Base-by-base conservation (phyloP, 257 asterid species). In the Scutellaria minor region DNA sequence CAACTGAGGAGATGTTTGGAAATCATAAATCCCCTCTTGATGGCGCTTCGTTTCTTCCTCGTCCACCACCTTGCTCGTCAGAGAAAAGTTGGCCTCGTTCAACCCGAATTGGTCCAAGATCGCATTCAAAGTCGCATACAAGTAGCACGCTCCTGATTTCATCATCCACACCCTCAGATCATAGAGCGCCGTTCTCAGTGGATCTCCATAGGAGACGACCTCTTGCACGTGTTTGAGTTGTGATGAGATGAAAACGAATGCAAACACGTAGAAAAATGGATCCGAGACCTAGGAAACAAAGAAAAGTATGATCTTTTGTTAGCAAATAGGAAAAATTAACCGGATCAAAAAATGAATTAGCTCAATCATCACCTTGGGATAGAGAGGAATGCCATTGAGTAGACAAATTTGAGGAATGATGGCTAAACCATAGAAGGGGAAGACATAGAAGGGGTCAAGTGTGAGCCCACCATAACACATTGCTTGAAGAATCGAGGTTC, bases 121-220 rank as follows among this genome's bases (percentile, higher is more conserved):
- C 9, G 87, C 89, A 54, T 85, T 79, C 24, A 85, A 4, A 40
- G 77, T 77, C 14, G 89, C 97, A 41, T 82, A 88, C 20, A 88
- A 68, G 73, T 85, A 87, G 39, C 85, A 80, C 12, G 93, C 76
- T 2, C 80, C 81, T 0, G 88, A 77, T 51, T 79, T 88, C 75
- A 88, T 83, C 93, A 85, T 82, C 91, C 91, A 90, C 35, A 85
- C 72, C 46, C 93, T 70, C 39, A 79, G 84, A 50, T 88, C 97
- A 14, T 84, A 83, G 72, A 84, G 76, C 68, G 88, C 82, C 15
- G 88, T 81, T n/a, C 64, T 57, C 57, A 85, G 7, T 42, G 93
- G 72, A 37, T 86, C 84, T 20, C 96, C 92, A 8, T 73, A 73
- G 1, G 82, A 74, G 13, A 86, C 0, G 14, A 84, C 88, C 67